Percentiles rank a stretch among this genome's conserved stretches.
Evolutionary conservation across 306 rosid species (phyloP).

Genomic region (Crotalaria pallida): DNA sequence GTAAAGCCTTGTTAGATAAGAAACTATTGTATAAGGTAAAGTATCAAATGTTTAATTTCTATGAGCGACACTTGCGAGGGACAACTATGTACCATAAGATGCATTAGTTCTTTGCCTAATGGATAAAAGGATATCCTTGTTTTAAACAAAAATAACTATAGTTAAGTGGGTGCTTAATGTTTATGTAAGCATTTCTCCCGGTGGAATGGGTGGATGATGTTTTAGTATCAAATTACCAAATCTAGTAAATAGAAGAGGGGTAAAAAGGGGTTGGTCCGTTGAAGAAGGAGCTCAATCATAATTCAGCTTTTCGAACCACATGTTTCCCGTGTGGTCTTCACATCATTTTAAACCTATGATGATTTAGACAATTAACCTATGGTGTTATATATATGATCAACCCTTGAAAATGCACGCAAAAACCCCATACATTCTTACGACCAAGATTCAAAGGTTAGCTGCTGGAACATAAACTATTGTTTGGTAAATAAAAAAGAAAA

Average conservation of each 20-base stretch:
- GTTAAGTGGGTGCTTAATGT: background rate
- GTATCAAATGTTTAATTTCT: too few relatives aligned
- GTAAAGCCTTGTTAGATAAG: too few relatives aligned
- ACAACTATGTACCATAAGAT: too few relatives aligned
- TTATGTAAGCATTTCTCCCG: background rate
- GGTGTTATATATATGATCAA: background rate
- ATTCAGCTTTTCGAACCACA: slow-evolving; percentile 5
- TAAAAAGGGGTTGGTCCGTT: background rate
- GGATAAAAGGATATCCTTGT: too few relatives aligned
- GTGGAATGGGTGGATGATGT: background rate
- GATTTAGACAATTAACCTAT: slow-evolving; percentile 2
- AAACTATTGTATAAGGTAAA: too few relatives aligned
- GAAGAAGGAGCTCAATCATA: background rate
- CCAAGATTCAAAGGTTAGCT: background rate
- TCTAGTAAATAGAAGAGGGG: background rate
- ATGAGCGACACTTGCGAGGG: too few relatives aligned
- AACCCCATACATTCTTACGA: background rate
- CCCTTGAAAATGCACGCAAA: background rate
- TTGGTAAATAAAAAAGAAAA: background rate
- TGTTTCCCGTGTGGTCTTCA: background rate
- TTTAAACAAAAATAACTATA: too few relatives aligned
- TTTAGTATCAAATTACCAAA: background rate
- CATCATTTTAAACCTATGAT: background rate
- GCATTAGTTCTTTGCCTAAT: too few relatives aligned
- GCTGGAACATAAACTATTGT: background rate